Conservation (phyloP, 495 filamentous ascomycete species). For the Penicillium crystallinum region DNA sequence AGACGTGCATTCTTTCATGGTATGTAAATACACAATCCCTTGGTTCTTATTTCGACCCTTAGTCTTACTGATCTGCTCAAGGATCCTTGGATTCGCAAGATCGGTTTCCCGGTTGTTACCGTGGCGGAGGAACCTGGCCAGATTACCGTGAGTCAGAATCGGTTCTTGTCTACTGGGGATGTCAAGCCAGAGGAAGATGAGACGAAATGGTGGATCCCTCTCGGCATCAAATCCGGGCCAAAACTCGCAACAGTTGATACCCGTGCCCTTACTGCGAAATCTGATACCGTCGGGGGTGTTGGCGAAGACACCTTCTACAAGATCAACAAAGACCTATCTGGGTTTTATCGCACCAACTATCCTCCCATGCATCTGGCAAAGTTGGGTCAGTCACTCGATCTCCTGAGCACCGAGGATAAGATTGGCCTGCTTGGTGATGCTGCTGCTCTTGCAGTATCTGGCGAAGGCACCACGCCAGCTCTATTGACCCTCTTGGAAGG, state of each 20-base stretch:
- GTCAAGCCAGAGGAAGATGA: constrained; percentile 84
- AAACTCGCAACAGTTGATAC: constrained; percentile 30
- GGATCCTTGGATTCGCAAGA: constrained; percentile 86
- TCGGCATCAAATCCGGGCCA: constrained; percentile 62
- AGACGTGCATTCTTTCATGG: constrained; percentile 83
- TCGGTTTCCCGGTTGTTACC: constrained; percentile 88
- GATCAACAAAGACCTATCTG: constrained; percentile 79
- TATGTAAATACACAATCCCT: constrained; percentile 17
- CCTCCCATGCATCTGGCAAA: constrained; percentile 70
- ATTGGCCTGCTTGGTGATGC: constrained; percentile 88
- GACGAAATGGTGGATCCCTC: constrained; percentile 94
- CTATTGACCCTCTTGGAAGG: constrained; percentile 75
- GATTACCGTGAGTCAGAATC: constrained; percentile 74
- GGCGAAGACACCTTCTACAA: constrained; percentile 79
- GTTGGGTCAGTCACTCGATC: constrained; percentile 67
- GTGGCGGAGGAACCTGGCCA: constrained; percentile 76
- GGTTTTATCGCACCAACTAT: constrained; percentile 93
- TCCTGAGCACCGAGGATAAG: constrained; percentile 79
- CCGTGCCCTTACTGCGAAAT: constrained; percentile 66
- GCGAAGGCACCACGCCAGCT: constrained; percentile 71
- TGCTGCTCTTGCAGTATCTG: constrained; percentile 83
- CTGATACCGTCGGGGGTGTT: constrained; percentile 65
- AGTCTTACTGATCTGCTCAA: constrained; percentile 24
- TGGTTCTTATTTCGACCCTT: neutral
- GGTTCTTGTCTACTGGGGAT: constrained; percentile 88